These are phyloP conservation scores for Kipferlia bialata DNA, from an alignment of 78 protist species.

Conservation along the genomic window DNA sequence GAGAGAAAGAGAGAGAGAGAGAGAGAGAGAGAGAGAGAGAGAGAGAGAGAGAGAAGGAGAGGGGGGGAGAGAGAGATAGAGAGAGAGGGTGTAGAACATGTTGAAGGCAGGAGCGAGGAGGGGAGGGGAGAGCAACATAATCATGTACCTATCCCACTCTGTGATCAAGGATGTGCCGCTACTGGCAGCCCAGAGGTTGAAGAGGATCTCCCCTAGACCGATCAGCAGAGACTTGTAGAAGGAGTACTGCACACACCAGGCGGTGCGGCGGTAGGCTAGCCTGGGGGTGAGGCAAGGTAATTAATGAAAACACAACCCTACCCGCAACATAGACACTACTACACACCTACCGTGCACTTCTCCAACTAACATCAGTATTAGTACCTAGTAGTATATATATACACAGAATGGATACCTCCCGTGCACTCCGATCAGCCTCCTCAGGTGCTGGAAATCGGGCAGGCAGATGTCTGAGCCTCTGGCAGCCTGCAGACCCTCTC, in stretches of 20 bases:
- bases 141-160: neutral
- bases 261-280: too few relatives aligned
- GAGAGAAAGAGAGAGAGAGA: too few relatives aligned
- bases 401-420: too few relatives aligned
- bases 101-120: neutral
- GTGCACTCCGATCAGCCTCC: constrained; percentile 58
- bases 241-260: constrained; percentile 50
- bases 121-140: neutral
- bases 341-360: too few relatives aligned
- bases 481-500: constrained; percentile 93
- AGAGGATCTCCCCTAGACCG: constrained; percentile 48
- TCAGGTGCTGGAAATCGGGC: constrained; percentile 54
- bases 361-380: too few relatives aligned
- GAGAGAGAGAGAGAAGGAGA: too few relatives aligned
- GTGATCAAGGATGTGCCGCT: neutral
- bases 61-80: too few relatives aligned
- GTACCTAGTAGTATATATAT: too few relatives aligned
- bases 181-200: neutral
- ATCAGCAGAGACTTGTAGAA: constrained; percentile 68
- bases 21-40: too few relatives aligned
- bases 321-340: too few relatives aligned
- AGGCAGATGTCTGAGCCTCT: constrained; percentile 89
- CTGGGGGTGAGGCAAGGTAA: too few relatives aligned
- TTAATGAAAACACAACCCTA: too few relatives aligned
- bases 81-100: neutral